Conservation (phyloP, 768 basidiomycete genomes). For the Leccinellum rugosiceps region DNA sequence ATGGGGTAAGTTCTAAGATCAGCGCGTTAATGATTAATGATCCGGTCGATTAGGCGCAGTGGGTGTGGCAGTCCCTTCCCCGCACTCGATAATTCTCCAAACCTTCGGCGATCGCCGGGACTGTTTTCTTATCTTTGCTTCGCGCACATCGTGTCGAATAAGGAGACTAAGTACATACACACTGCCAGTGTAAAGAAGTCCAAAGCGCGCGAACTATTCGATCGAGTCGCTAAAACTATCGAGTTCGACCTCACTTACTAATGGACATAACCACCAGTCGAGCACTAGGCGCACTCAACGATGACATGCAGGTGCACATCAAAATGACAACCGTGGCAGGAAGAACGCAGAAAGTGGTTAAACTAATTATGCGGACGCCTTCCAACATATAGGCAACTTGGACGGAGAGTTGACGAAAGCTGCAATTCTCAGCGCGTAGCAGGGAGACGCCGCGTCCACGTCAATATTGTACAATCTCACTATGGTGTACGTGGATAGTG, state of each 20-base stretch:
- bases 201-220: conserved; percentile 79
- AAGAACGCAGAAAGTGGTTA: conserved; percentile 45
- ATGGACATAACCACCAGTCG: no score
- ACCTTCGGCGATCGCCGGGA: conserved; percentile 73
- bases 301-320: conserved; percentile 83
- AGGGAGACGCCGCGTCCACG: no score
- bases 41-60: no score
- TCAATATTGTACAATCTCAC: no score
- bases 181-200: conserved; percentile 48
- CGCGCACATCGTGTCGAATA: conserved; percentile 69
- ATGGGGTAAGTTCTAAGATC: no score
- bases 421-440: no score
- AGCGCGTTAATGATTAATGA: no score
- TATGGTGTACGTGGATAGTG: no score
- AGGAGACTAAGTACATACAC: conserved; percentile 67
- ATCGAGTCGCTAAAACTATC: conserved; percentile 65
- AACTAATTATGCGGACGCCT: conserved; percentile 71
- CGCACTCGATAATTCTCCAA: no score
- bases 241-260: no score
- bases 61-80: no score
- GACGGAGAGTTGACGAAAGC: background rate
- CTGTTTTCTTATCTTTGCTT: conserved; percentile 80
- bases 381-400: conserved; percentile 63
- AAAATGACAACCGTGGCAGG: conserved; percentile 57
- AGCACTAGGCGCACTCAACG: conserved; percentile 52